Conservation (phyloP, 805 yeast species). For the Saccharomycopsis sp. region DNA sequence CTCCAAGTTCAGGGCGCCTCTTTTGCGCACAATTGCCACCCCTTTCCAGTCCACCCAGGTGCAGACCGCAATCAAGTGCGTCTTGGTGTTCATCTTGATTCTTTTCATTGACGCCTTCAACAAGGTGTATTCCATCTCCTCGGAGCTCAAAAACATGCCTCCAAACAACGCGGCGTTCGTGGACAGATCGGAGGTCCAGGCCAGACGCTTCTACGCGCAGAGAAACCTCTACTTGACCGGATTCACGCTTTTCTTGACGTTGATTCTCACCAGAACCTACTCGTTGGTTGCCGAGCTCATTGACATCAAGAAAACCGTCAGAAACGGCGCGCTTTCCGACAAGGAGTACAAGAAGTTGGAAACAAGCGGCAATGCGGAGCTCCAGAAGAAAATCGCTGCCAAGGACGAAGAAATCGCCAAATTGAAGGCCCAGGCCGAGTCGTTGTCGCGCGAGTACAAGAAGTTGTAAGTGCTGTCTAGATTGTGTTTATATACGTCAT, state of each 20-base stretch:
- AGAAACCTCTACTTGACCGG: slow-evolving; percentile 96
- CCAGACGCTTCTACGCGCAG: slow-evolving; percentile 91
- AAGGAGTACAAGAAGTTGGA: slow-evolving; percentile 23
- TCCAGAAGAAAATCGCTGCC: slow-evolving; percentile 45
- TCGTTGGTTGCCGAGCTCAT: slow-evolving; percentile 69
- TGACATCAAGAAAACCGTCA: slow-evolving; percentile 46
- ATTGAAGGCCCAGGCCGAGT: slow-evolving; percentile 66
- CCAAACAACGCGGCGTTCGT: slow-evolving; percentile 25
- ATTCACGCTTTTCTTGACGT: slow-evolving; percentile 82
- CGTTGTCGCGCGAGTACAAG: slow-evolving; percentile 60
- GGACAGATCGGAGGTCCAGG: slow-evolving; percentile 70
- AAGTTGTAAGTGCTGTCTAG: slow-evolving; percentile 23
- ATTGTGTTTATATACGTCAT: neutral
- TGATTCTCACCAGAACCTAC: slow-evolving; percentile 80
- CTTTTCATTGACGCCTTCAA: slow-evolving; percentile 85
- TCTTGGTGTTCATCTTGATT: slow-evolving; percentile 74
- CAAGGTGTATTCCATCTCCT: slow-evolving; percentile 63
- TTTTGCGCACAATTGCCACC: slow-evolving; percentile 53
- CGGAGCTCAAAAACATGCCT: slow-evolving; percentile 44
- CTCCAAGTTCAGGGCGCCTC: slow-evolving; percentile 57
- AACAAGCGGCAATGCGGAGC: slow-evolving; percentile 32
- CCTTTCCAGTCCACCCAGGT: slow-evolving; percentile 70
- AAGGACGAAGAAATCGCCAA: slow-evolving; percentile 60
- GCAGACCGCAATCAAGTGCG: slow-evolving; percentile 71
- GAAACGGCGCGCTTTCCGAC: slow-evolving; percentile 26